A percentile compares a stretch with the other conserved stretches of the same genome.
phyloP scores from a whole-genome alignment of 2,329 filamentous ascomycete genomes.

The Elsinoe batatas region DNA sequence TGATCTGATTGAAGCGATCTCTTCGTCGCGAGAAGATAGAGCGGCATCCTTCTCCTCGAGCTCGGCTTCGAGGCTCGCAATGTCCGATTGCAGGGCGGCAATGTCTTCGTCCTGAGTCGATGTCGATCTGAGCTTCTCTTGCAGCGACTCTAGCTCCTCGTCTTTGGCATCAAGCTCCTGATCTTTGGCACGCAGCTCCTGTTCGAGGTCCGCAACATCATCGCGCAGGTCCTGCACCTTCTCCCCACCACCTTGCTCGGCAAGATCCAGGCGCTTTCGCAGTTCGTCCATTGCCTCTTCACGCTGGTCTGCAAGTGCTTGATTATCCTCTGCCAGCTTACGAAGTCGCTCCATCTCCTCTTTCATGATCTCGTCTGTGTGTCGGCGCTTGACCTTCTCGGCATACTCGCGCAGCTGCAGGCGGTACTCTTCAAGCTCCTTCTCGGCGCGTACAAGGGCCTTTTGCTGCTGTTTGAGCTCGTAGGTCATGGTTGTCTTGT shows the following conservation, averaged over 20 bases:
- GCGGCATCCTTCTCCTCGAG: slow-evolving; percentile 41
- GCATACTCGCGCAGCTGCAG: slow-evolving; percentile 74
- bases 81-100: slow-evolving; percentile 49
- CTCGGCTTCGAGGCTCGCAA: slow-evolving; percentile 41
- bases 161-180: slow-evolving; percentile 28
- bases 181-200: slow-evolving; percentile 42
- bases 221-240: slow-evolving; percentile 33
- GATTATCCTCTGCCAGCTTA: slow-evolving; percentile 35
- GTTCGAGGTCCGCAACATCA: slow-evolving; percentile 41
- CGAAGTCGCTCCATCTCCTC: slow-evolving; percentile 46
- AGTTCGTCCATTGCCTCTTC: slow-evolving; percentile 35
- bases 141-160: slow-evolving; percentile 42
- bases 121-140: slow-evolving; percentile 31
- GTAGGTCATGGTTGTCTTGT: slow-evolving; percentile 78
- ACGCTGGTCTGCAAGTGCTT: slow-evolving; percentile 30
- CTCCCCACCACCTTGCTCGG: slow-evolving; percentile 24
- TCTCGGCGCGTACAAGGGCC: slow-evolving; percentile 69
- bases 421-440: slow-evolving; percentile 74
- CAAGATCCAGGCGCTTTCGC: slow-evolving; percentile 30
- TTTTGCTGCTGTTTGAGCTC: slow-evolving; percentile 84
- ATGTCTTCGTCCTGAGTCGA: slow-evolving; percentile 37
- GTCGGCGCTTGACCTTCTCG: slow-evolving; percentile 67
- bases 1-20: slow-evolving; percentile 25
- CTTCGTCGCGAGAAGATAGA: slow-evolving; percentile 23
- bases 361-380: slow-evolving; percentile 57